Evolutionary conservation across 306 rosid genomes (phyloP), one percentile per base, ranked within the genome.

Genomic region (Urtica urens): DNA sequence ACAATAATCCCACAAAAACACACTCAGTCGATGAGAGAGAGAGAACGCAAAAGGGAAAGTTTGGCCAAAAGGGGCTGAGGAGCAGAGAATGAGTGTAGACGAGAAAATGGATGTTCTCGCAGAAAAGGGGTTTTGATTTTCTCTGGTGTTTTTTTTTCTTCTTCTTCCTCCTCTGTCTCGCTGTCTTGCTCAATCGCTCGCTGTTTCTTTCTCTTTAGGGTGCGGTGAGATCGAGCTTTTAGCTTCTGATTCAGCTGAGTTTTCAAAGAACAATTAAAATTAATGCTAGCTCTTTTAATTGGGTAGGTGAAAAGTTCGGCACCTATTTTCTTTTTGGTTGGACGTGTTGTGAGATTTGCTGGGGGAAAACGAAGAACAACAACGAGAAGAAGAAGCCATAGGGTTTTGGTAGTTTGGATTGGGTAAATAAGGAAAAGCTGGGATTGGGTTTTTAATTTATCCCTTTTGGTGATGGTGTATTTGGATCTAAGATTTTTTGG

Each of bases 401-500:
- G 73, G 72, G 66, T 72, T 66, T 51, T 56, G 63, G 47, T 21
- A 27, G 31, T 27, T 45, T 18, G 37, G 21, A 34, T 26, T 20
- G 51, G 51, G 31, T 47, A 49, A 41, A n/a, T n/a, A n/a, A n/a
- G 33, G 41, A 49, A 21, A 21, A 41, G 46, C 21, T 49, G 49
- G 7, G 40, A 35, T 1, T 49, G 53, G 7, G 39, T 24, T 34
- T 44, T 66, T 51, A 62, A 14, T 51, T 28, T 28, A 4, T 28
- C 10, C 10, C 10, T 28, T 28, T 13, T 35, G 40, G 69, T 63
- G 78, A 81, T 81, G 59, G 60, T 58, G 64, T 59, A 55, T 85
- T 77, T 75, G 94, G 95, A 85, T 90, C 95, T 79, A 83, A 73
- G 78, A 57, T 70, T 68, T n/a, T 46, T 72, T 74, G 66, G 66